Evolutionary conservation across 2,329 filamentous ascomycete genomes (phyloP).

Genomic region (Zasmidium angulare): DNA sequence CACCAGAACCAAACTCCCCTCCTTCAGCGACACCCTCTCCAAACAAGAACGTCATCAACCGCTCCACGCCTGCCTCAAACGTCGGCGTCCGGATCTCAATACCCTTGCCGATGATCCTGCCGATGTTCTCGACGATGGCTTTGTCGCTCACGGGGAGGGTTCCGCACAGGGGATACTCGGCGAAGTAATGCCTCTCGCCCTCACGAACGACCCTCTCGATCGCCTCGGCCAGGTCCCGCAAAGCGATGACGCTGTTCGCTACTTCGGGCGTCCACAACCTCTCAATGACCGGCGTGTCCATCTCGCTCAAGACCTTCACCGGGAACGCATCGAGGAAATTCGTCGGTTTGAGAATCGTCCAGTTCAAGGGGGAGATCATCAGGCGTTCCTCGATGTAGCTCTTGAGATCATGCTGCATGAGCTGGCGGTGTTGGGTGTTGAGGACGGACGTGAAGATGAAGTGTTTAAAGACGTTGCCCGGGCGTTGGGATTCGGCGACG

Average conservation of each 20-base stretch:
- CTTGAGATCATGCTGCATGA: constrained; percentile 40
- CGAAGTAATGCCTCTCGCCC: constrained; percentile 31
- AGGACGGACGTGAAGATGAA: constrained; percentile 39
- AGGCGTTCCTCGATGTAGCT: constrained; percentile 38
- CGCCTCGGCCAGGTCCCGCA: constrained; percentile 31
- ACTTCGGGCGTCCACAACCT: constrained; percentile 12
- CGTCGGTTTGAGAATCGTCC: constrained; percentile 38
- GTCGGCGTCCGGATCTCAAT: constrained; percentile 20
- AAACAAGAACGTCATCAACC: constrained; percentile 11
- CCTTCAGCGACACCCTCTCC: background rate
- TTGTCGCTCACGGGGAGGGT: constrained; percentile 23
- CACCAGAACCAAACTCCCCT: constrained; percentile 3
- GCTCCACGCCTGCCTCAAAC: constrained; percentile 23
- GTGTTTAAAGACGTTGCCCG: constrained; percentile 32
- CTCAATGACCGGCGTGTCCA: constrained; percentile 24
- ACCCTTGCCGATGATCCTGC: constrained; percentile 26
- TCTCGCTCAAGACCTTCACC: constrained; percentile 19
- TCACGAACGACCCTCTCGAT: constrained; percentile 24
- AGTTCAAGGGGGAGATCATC: constrained; percentile 35
- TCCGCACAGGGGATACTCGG: constrained; percentile 30
- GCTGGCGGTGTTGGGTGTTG: constrained; percentile 35
- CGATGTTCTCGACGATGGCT: constrained; percentile 21
- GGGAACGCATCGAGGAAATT: constrained; percentile 37
- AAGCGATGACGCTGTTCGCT: constrained; percentile 28
- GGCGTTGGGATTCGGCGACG: constrained; percentile 15